Base-by-base conservation (phyloP, 192 early-diverging fungal species). In the Tieghemiomyces parasiticus region DNA sequence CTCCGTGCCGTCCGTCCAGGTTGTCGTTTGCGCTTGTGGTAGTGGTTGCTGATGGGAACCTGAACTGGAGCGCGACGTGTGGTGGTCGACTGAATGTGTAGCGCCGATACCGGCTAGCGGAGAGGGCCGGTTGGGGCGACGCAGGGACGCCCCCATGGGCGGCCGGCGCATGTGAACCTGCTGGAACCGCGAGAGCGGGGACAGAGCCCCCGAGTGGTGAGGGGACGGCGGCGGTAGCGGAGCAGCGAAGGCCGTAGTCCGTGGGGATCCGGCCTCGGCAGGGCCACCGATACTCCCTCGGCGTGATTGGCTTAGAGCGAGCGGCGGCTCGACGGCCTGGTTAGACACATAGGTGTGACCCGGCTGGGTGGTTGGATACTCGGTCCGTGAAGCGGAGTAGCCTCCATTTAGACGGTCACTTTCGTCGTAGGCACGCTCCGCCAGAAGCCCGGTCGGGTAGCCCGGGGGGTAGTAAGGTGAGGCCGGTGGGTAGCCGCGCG, bases 41-140 rank as follows among this genome's bases (percentile, higher is more conserved):
- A n/a, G n/a, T n/a, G n/a, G n/a, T n/a, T n/a, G n/a, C n/a, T n/a
- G n/a, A n/a, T n/a, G n/a, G n/a, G n/a, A n/a, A n/a, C n/a, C n/a
- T n/a, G n/a, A n/a, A n/a, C n/a, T n/a, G n/a, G n/a, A n/a, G n/a
- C n/a, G n/a, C n/a, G n/a, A n/a, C n/a, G n/a, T n/a, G n/a, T n/a
- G n/a, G n/a, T n/a, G n/a, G n/a, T n/a, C n/a, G n/a, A n/a, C n/a
- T n/a, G n/a, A n/a, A n/a, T n/a, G n/a, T n/a, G n/a, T n/a, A n/a
- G n/a, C n/a, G n/a, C n/a, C n/a, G n/a, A n/a, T n/a, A 30, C 26
- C 26, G 10, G 55, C 33, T 8, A 58, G 35, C 28, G 55, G 55
- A 16, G 55, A 58, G 4, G 55, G 55, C n/a, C 55, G 55, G 55
- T 58, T 58, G 55, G 35, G 13, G 2, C 55, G 55, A 19, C 35